These are phyloP conservation scores for Phellopilus nigrolimitatus DNA, from an alignment of 1,284 basidiomycete genomes.

Conservation along the genomic window DNA sequence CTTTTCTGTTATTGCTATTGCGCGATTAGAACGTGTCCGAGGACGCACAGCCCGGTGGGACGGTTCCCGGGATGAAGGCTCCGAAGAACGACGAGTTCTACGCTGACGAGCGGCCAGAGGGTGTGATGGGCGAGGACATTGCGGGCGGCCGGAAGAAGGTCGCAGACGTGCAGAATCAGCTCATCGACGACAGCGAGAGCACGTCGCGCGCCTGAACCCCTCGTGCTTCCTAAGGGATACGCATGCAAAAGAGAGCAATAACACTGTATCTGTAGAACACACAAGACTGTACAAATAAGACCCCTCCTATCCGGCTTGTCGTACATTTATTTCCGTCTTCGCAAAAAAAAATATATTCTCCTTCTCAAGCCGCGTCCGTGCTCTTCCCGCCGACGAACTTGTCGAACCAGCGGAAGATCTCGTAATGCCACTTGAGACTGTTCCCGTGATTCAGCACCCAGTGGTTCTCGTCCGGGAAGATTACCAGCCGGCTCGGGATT, in stretches of 20 bases:
- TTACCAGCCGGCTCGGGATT: constrained; percentile 76
- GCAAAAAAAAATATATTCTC: background rate
- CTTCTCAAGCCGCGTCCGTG: background rate
- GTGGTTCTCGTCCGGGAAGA: constrained; percentile 93
- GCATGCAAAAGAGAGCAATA: background rate
- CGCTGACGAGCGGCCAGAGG: background rate
- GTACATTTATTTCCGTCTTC: background rate
- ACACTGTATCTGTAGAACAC: background rate
- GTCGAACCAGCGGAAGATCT: constrained; percentile 86
- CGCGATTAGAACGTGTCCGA: constrained; percentile 3
- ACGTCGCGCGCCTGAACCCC: constrained; percentile 1
- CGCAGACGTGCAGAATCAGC: constrained; percentile 10
- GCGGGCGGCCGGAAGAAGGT: constrained; percentile 6
- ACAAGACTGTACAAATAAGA: background rate
- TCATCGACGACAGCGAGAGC: constrained; percentile 11
- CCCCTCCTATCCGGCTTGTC: background rate
- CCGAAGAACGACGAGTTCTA: constrained; percentile 1
- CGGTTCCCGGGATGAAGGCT: constrained; percentile 7
- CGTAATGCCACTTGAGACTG: constrained; percentile 81
- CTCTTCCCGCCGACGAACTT: constrained; percentile 54
- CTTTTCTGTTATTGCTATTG: background rate
- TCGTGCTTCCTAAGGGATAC: too few species aligned
- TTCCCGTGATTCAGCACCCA: constrained; percentile 81
- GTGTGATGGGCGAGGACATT: constrained; percentile 7
- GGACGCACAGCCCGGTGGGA: background rate